phyloP scores from a whole-genome alignment of 2,329 filamentous ascomycete species.

The Phialophora tarda region DNA sequence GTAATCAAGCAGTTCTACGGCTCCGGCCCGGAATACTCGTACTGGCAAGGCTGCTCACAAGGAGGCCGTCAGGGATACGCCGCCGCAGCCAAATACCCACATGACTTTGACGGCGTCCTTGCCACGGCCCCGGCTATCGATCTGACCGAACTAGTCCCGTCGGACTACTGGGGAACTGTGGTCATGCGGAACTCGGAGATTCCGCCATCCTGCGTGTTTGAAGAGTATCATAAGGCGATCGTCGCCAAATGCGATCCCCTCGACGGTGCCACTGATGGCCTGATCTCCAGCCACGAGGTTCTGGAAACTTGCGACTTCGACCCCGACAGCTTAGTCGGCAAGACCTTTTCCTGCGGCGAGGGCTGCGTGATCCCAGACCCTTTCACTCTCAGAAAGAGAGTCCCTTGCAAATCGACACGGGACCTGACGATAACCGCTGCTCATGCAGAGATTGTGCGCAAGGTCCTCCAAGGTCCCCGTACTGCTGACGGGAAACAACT shows the following conservation, averaged over 20 bases:
- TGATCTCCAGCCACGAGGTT: conserved; percentile 37
- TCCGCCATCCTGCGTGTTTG: conserved; percentile 45
- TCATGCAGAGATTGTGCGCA: conserved; percentile 21
- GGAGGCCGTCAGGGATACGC: conserved; percentile 66
- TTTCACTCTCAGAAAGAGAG: background rate
- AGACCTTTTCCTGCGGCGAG: conserved; percentile 14
- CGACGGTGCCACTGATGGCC: conserved; percentile 40
- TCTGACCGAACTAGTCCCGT: conserved; percentile 41
- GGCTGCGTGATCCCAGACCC: conserved; percentile 11
- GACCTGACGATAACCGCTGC: conserved; percentile 20
- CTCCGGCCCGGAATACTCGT: conserved; percentile 41
- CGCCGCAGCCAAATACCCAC: conserved; percentile 44
- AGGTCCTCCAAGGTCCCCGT: conserved; percentile 21
- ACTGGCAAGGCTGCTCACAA: conserved; percentile 65
- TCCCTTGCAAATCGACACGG: conserved; percentile 6
- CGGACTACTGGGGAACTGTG: conserved; percentile 40
- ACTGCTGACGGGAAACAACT: conserved; percentile 11
- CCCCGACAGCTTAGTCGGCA: conserved; percentile 23
- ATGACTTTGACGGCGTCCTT: conserved; percentile 41
- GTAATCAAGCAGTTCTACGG: conserved; percentile 32
- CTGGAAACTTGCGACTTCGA: conserved; percentile 29
- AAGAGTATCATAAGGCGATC: conserved; percentile 45
- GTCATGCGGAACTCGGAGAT: conserved; percentile 37
- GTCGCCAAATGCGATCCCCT: conserved; percentile 43
- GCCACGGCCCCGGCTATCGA: conserved; percentile 40